Conservation (phyloP, 306 rosid species). For the Canavalia gladiata region DNA sequence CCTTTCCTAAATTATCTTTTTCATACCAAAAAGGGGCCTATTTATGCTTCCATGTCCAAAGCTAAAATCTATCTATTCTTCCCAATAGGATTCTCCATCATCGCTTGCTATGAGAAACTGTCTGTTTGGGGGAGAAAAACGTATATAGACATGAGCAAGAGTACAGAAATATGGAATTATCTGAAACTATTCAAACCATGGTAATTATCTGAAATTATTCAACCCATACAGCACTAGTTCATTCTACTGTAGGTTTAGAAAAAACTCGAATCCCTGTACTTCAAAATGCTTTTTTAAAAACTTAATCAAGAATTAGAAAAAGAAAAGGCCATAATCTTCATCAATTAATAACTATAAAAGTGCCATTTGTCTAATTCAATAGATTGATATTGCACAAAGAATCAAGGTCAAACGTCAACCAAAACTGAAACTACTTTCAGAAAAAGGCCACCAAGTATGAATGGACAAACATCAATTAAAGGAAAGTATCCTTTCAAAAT, state of each 20-base stretch:
- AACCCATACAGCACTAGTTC: neutral
- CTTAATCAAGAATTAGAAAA: neutral
- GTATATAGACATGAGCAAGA: constrained; percentile 12
- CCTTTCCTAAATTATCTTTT: constrained; percentile 39
- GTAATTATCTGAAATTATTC: constrained; percentile 20
- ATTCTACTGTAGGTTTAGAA: neutral
- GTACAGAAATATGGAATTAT: constrained; percentile 15
- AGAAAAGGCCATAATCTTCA: neutral
- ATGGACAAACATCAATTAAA: constrained; percentile 18
- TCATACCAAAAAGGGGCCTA: constrained; percentile 40
- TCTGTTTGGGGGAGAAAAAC: constrained; percentile 37
- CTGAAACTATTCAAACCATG: neutral
- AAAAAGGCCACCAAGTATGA: neutral
- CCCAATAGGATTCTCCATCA: constrained; percentile 42
- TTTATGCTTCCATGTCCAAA: constrained; percentile 54
- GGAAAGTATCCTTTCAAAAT: constrained; percentile 7
- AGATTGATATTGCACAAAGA: constrained; percentile 11
- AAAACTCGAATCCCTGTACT: neutral
- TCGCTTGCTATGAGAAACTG: constrained; percentile 55
- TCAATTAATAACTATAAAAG: neutral
- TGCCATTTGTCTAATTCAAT: constrained; percentile 2
- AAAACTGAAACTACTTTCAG: neutral
- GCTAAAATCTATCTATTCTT: constrained; percentile 49
- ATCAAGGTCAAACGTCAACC: constrained; percentile 5
- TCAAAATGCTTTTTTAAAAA: neutral